A percentile compares a stretch with the other conserved stretches of the same genome.
These are phyloP conservation scores for Elaeis oleifera DNA, from an alignment of 202 grass and related monocot species.

Conservation along the genomic window DNA sequence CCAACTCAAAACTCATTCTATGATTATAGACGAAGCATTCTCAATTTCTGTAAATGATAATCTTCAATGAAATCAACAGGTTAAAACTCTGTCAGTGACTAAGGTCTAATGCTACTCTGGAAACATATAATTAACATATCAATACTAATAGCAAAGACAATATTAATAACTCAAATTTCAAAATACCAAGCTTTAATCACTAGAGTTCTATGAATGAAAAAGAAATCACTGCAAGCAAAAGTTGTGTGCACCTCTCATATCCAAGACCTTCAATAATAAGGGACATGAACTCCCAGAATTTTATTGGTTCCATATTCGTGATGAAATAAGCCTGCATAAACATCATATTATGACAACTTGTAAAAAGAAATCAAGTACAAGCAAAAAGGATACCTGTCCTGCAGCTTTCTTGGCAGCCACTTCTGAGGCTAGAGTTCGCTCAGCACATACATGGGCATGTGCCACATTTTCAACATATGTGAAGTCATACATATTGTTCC, in stretches of 20 bases:
- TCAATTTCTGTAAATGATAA: no score
- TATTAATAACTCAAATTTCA: no score
- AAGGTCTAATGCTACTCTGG: no score
- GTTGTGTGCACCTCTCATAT: constrained; percentile 67
- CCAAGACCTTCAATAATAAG: constrained; percentile 93
- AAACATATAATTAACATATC: no score
- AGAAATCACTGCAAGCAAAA: background rate
- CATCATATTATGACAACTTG: constrained; percentile 19
- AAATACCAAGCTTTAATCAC: no score
- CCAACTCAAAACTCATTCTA: no score
- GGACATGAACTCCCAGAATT: constrained; percentile 99
- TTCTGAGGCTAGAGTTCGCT: constrained; percentile 76
- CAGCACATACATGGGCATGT: constrained; percentile 81
- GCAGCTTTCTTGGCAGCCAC: constrained; percentile 64
- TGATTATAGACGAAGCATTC: no score
- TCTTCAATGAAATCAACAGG: no score
- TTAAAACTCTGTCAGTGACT: no score
- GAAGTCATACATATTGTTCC: constrained; percentile 89
- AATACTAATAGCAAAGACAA: no score
- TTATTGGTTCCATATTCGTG: constrained; percentile 91
- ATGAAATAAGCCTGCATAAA: constrained; percentile 71
- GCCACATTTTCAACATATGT: constrained; percentile 98
- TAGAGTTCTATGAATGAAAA: no score
- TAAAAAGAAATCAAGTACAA: constrained; percentile 14
- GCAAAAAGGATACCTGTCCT: constrained; percentile 55